Conservation (phyloP, 768 basidiomycete species). For the Sistotremastrum suecicum region DNA sequence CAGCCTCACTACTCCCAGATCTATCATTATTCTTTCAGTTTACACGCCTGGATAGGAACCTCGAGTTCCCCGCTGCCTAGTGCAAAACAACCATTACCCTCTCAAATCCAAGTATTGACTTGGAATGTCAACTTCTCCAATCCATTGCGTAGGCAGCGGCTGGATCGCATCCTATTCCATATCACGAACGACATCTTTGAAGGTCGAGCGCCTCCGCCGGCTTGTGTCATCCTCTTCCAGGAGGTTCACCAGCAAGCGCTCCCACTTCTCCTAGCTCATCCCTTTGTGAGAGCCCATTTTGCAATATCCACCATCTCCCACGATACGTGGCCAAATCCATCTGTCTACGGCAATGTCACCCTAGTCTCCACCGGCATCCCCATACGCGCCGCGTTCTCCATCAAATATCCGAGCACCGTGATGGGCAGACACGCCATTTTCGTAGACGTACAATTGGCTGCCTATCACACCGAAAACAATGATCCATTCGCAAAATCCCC, state of each 20-base stretch:
- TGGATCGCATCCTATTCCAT: conserved; percentile 35
- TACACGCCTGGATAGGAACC: not conserved
- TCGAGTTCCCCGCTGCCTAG: not conserved
- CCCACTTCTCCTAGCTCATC: conserved; percentile 32
- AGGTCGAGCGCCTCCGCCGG: conserved; percentile 30
- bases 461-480: conserved; percentile 16
- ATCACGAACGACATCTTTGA: conserved; percentile 38
- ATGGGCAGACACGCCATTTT: conserved; percentile 44
- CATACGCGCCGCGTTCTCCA: conserved; percentile 31
- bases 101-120: conserved; percentile 40
- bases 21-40: not conserved
- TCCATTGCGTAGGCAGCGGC: conserved; percentile 25
- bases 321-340: conserved; percentile 37
- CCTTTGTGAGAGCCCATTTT: conserved; percentile 53
- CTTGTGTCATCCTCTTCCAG: conserved; percentile 56
- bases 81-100: conserved; percentile 18
- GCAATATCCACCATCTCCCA: conserved; percentile 38
- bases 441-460: conserved; percentile 36
- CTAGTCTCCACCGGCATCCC: conserved; percentile 45
- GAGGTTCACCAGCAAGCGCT: conserved; percentile 41
- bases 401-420: conserved; percentile 36
- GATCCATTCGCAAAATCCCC: conserved; percentile 14
- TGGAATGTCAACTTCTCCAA: conserved; percentile 57
- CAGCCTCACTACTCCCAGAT: no score
- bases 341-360: conserved; percentile 54